Base-by-base conservation (phyloP, 768 basidiomycete species). In the Vararia minispora region DNA sequence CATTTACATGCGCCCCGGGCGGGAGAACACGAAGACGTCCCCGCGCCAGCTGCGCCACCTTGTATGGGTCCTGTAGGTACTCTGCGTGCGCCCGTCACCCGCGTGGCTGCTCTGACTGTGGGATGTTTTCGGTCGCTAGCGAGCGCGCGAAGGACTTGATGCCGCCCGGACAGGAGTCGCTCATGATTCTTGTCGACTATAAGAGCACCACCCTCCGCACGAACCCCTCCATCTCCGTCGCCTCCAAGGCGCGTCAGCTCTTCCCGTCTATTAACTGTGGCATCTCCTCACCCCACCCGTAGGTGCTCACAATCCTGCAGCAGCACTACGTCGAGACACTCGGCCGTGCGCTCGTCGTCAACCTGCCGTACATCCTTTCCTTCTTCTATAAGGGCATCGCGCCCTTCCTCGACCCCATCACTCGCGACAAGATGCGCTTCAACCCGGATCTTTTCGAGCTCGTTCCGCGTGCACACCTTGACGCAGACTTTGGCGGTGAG, bases 351-450 rank as follows among this genome's bases (percentile, higher is more conserved):
- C 65, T 90, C 27, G 79, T 91, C 34, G 75, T 83, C 33, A 88
- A 89, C 53, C 75, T 89, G 20, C 86, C 88, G 4, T 58, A 69
- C 46, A 65, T 88, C 9, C 68, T 84, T 33, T 75, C 56, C 51
- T 82, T 83, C 59, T 82, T 85, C 61, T 82, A 78, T 58, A 90
- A 81, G 51, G 85, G 79, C 29, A 88, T 92, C 46, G 62, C 79
- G 7, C 87, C 88, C 0, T 88, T 91, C 63, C 55, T 92, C 35
- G 88, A 92, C 53, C 88, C 89, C 5, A 75, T 89, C 22, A 91
- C 89, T 0, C 68, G 84, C 30, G 86, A 89, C 52, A 92, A 91
- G 82, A 86, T 91, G 79, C 76, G 80, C 17, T 91, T 92, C 57
- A 92, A 92, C 53, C 87, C 89, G 4, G 70, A 87, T 48, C 64